A percentile compares a stretch with the other conserved stretches of the same genome.
These are phyloP conservation scores for Diplocarpon mali DNA, from an alignment of 2,329 filamentous ascomycete genomes.

Conservation along the genomic window DNA sequence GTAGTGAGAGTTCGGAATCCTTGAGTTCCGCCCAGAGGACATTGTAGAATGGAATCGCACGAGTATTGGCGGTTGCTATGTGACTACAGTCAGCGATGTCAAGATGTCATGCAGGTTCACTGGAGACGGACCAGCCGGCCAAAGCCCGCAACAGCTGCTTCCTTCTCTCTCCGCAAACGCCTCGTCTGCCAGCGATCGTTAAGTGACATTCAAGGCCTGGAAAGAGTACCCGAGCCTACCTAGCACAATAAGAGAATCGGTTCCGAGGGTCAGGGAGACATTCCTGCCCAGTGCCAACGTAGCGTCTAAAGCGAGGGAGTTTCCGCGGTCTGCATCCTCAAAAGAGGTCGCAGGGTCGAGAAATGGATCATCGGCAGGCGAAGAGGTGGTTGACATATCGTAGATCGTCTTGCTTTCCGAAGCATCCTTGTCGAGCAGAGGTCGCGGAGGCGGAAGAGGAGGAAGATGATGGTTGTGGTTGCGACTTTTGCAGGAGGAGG, in stretches of 20 bases:
- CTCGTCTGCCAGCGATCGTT: slow-evolving; percentile 35
- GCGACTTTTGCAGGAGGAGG: not conserved
- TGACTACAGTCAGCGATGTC: slow-evolving; percentile 10
- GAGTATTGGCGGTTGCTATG: slow-evolving; percentile 24
- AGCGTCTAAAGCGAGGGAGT: slow-evolving; percentile 30
- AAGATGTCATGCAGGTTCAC: slow-evolving; percentile 1
- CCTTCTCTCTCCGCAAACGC: slow-evolving; percentile 36
- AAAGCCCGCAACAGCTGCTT: slow-evolving; percentile 44
- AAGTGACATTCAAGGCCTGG: not conserved
- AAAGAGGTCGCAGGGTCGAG: slow-evolving; percentile 26
- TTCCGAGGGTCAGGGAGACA: slow-evolving; percentile 48
- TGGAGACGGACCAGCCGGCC: slow-evolving; percentile 33
- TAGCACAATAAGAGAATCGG: slow-evolving; percentile 47
- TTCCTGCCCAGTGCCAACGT: slow-evolving; percentile 44
- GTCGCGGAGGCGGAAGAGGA: not conserved
- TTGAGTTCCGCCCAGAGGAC: slow-evolving; percentile 68
- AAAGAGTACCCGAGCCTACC: slow-evolving; percentile 30
- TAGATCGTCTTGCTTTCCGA: slow-evolving; percentile 6
- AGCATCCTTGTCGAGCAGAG: slow-evolving; percentile 12
- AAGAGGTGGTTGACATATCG: slow-evolving; percentile 19
- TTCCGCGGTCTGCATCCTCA: slow-evolving; percentile 26
- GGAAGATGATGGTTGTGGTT: slow-evolving; percentile 1
- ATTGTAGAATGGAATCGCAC: slow-evolving; percentile 67
- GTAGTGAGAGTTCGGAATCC: slow-evolving; percentile 52
- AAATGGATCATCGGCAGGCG: slow-evolving; percentile 28